Evolutionary conservation across 345 rosid genomes (phyloP), one percentile per base, ranked within the genome.

Genomic region (Brassica juncea): DNA sequence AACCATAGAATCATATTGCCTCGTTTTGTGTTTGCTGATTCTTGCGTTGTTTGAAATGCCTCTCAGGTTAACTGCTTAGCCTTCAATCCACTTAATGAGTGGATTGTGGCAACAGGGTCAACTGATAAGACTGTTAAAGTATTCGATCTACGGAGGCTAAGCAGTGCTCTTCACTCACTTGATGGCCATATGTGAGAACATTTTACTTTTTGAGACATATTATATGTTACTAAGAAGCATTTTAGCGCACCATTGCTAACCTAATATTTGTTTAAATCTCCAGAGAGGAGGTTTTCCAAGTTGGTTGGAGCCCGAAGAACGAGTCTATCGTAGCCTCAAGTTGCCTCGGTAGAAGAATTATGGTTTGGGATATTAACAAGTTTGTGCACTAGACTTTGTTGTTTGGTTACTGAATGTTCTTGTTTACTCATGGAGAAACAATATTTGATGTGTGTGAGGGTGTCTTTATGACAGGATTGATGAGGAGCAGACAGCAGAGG

Each of bases 31-130:
- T 54, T 54, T 54, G 25, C 60, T 54, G 8, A 54, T 54, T 6
- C 25, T 54, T 54, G 10, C 1, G 25, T 54, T 16, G 25, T 54
- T 54, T 54, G 60, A 54, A 54, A 54, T 16, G 60, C 60, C 8
- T 54, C 60, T 54, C 60, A 54, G 60, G 60, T 54, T 54, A 16
- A 54, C 60, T 54, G 60, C 60, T 54, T 54, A 54, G 60, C 60
- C 60, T 54, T 54, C 60, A 54, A 54, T 54, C 60, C 60, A 54
- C 10, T 54, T 54, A 54, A 16, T 54, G 60, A 54, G 25, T 54
- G 60, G 60, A 2, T 16, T 15, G 60, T 54, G 60, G 60, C 60
- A 6, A 54, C 60, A 6, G 60, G 60, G 10, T 54, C 60, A 54
- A 7, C 25, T 8, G 60, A 54, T 54, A 16, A 54, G 10, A 54